Conservation (phyloP, 495 filamentous ascomycete species). For the Aspergillus nanangensis region DNA sequence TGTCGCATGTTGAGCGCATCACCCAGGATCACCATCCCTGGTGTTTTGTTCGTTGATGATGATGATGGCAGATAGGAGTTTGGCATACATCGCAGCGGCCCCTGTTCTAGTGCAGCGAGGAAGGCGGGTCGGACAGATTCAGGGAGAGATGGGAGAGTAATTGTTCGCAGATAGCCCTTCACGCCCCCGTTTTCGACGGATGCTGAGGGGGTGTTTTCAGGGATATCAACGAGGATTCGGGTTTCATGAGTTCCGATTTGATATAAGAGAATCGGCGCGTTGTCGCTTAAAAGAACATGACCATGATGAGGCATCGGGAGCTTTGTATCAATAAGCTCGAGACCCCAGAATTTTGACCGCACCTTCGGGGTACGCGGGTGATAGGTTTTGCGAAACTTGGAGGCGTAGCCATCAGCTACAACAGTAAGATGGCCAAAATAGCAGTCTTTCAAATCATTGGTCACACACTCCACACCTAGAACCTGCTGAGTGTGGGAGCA, state of each 20-base stretch:
- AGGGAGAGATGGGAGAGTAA: conserved; percentile 75
- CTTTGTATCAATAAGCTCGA: conserved; percentile 83
- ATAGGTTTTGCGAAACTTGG: conserved; percentile 83
- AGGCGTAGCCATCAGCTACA: conserved; percentile 88
- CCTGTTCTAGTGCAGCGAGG: conserved; percentile 66
- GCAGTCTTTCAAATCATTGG: conserved; percentile 55
- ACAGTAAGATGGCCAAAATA: conserved; percentile 88
- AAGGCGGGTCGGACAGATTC: conserved; percentile 69
- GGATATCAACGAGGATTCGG: conserved; percentile 85
- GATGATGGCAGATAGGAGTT: conserved; percentile 85
- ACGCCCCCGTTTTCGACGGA: conserved; percentile 69
- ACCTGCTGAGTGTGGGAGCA: conserved; percentile 56
- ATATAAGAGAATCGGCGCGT: conserved; percentile 82
- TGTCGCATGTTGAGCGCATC: conserved; percentile 98
- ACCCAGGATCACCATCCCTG: conserved; percentile 77
- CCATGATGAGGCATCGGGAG: conserved; percentile 72
- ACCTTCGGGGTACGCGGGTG: conserved; percentile 64
- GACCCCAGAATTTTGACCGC: conserved; percentile 80
- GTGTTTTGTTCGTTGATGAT: conserved; percentile 61
- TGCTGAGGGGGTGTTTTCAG: conserved; percentile 70
- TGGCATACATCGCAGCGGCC: conserved; percentile 78
- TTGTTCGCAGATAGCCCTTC: conserved; percentile 70
- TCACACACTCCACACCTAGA: conserved; percentile 69
- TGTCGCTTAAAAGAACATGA: conserved; percentile 79
- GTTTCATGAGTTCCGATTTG: conserved; percentile 97